These are phyloP conservation scores for Trebouxia sp. DNA, from an alignment of 139 green algal genomes.

Conservation along the genomic window DNA sequence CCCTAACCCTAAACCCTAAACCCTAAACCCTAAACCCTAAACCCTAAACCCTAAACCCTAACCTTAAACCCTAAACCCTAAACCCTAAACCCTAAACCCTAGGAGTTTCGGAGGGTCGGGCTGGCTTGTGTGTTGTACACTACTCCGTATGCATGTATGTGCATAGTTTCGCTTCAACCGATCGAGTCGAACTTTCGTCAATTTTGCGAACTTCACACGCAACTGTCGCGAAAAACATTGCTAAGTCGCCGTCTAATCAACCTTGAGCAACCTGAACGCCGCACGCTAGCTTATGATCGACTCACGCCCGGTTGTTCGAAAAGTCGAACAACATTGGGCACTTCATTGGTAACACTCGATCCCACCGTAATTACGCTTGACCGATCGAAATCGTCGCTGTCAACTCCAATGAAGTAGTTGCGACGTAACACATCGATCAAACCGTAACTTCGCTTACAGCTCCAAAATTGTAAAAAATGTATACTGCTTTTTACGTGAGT, in stretches of 20 bases:
- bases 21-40: too few relatives aligned
- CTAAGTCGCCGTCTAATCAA: too few relatives aligned
- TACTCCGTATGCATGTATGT: constrained; percentile 24
- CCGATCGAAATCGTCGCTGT: constrained; percentile 11
- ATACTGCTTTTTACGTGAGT: too few relatives aligned
- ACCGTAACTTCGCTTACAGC: not conserved
- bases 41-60: too few relatives aligned
- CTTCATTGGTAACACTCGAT: constrained; percentile 25
- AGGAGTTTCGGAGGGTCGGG: constrained; percentile 5
- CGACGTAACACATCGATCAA: constrained; percentile 7
- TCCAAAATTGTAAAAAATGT: not conserved
- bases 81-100: too few relatives aligned
- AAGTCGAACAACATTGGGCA: constrained; percentile 14
- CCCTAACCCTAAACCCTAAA: too few relatives aligned
- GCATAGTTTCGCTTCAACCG: not conserved
- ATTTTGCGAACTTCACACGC: not conserved
- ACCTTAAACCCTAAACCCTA: too few relatives aligned
- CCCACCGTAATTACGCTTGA: constrained; percentile 18
- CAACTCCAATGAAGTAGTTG: constrained; percentile 22
- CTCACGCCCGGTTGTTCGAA: too few relatives aligned
- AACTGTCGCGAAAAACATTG: not conserved
- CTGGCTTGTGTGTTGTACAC: constrained; percentile 14
- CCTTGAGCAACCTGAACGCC: too few relatives aligned
- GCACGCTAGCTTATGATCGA: not conserved
- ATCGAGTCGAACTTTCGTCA: not conserved